These are phyloP conservation scores for Coemansia sp. DNA, from an alignment of 192 early-diverging fungal species.

Conservation along the genomic window DNA sequence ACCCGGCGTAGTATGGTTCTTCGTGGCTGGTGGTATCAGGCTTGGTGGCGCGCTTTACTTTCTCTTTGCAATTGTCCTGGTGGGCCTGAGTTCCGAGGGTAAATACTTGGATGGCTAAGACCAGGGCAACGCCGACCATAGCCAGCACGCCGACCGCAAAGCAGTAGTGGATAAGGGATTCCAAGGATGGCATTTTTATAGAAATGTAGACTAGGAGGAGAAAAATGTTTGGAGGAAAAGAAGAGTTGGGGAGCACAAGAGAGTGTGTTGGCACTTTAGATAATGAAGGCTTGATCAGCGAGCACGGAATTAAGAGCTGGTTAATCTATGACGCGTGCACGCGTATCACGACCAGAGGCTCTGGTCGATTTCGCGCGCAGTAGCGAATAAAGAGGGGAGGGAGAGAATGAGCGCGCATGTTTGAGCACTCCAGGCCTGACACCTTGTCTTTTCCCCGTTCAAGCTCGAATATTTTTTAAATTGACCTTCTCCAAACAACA, in stretches of 20 bases:
- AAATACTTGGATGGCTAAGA: constrained; percentile 17
- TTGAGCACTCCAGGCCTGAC: neutral
- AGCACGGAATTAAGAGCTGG: no score
- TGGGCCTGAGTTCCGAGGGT: constrained; percentile 29
- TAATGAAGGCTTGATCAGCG: no score
- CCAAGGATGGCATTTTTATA: constrained; percentile 12
- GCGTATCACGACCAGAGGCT: neutral
- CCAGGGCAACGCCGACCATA: constrained; percentile 4
- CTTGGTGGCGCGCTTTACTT: constrained; percentile 1
- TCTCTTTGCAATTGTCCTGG: constrained; percentile 2
- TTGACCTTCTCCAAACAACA: neutral
- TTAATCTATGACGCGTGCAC: no score
- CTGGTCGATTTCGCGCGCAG: neutral
- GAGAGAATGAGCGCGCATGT: neutral
- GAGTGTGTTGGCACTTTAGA: no score
- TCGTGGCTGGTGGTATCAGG: constrained; percentile 32
- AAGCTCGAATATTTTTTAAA: neutral
- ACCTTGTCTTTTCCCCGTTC: neutral
- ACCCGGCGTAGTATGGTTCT: constrained; percentile 56
- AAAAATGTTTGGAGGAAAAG: neutral
- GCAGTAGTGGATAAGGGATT: constrained; percentile 15
- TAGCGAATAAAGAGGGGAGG: neutral
- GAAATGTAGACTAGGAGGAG: neutral
- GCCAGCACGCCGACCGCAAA: constrained; percentile 17
- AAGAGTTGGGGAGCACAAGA: no score